Evolutionary conservation across 2,329 filamentous ascomycete genomes (phyloP).

Genomic region (Aulographum hederae): DNA sequence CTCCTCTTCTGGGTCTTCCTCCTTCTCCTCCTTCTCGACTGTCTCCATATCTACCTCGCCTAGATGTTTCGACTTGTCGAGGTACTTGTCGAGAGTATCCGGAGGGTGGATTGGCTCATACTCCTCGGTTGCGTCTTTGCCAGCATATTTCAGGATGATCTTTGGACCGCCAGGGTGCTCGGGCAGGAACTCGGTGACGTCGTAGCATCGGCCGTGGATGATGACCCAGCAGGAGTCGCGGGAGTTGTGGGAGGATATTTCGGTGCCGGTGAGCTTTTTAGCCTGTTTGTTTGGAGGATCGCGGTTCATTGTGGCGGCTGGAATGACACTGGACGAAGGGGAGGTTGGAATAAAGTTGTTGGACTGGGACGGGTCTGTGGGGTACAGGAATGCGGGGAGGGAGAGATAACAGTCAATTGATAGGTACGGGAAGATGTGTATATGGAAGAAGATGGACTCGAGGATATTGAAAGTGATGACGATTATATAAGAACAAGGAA

Average conservation of each 20-base stretch:
- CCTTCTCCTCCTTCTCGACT: constrained; percentile 48
- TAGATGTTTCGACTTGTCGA: constrained; percentile 70
- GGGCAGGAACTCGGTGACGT: constrained; percentile 77
- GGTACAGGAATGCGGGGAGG: no score
- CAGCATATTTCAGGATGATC: constrained; percentile 93
- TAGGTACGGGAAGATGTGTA: no score
- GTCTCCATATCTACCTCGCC: constrained; percentile 80
- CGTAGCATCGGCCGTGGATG: constrained; percentile 72
- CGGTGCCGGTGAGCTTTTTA: constrained; percentile 28
- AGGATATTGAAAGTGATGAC: no score
- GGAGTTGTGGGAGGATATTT: constrained; percentile 58
- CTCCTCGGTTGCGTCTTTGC: constrained; percentile 83
- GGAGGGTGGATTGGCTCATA: constrained; percentile 81
- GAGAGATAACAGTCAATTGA: no score
- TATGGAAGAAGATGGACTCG: no score
- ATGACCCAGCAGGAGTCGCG: constrained; percentile 84
- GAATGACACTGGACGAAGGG: background rate
- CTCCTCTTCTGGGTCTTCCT: constrained; percentile 50
- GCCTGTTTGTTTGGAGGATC: background rate
- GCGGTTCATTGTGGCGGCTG: background rate
- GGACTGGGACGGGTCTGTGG: no score
- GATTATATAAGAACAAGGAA: no score
- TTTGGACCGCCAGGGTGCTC: constrained; percentile 80
- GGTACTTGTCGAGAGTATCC: constrained; percentile 68
- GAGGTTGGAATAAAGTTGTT: background rate